These are phyloP conservation scores for Colletotrichum sp. DNA, from an alignment of 2,329 filamentous ascomycete genomes.

Conservation along the genomic window DNA sequence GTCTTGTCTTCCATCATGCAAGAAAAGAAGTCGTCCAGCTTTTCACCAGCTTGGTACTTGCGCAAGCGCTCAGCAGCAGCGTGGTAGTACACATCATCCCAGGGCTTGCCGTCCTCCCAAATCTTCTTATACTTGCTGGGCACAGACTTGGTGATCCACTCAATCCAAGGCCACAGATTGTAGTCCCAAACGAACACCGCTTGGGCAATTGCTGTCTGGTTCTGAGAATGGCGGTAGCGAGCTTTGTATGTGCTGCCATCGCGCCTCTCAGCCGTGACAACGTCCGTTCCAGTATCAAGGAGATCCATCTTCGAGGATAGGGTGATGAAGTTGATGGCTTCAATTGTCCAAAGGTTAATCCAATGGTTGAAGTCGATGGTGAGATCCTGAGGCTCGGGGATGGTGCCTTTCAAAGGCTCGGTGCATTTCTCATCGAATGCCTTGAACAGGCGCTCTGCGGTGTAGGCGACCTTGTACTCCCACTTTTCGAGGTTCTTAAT, in stretches of 20 bases:
- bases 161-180: neutral
- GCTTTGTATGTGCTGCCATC: slow-evolving; percentile 51
- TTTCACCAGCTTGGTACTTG: slow-evolving; percentile 55
- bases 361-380: slow-evolving; percentile 56
- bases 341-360: slow-evolving; percentile 61
- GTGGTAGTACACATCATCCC: slow-evolving; percentile 47
- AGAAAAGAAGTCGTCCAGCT: slow-evolving; percentile 44
- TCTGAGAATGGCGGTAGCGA: slow-evolving; percentile 54
- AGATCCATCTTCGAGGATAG: slow-evolving; percentile 54
- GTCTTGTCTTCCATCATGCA: slow-evolving; percentile 25
- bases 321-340: slow-evolving; percentile 62
- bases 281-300: slow-evolving; percentile 53
- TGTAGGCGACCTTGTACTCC: slow-evolving; percentile 61
- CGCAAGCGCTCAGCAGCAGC: slow-evolving; percentile 19
- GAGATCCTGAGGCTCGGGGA: slow-evolving; percentile 39
- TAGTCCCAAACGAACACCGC: neutral
- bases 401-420: slow-evolving; percentile 32
- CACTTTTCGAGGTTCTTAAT: slow-evolving; percentile 58
- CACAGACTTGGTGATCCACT: slow-evolving; percentile 25
- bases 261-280: slow-evolving; percentile 43
- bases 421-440: slow-evolving; percentile 48
- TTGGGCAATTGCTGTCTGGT: slow-evolving; percentile 46
- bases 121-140: slow-evolving; percentile 46
- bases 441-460: slow-evolving; percentile 46
- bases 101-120: slow-evolving; percentile 41